Evolutionary conservation across 768 basidiomycete species (phyloP).

Genomic region (Mycena kentingensis): DNA sequence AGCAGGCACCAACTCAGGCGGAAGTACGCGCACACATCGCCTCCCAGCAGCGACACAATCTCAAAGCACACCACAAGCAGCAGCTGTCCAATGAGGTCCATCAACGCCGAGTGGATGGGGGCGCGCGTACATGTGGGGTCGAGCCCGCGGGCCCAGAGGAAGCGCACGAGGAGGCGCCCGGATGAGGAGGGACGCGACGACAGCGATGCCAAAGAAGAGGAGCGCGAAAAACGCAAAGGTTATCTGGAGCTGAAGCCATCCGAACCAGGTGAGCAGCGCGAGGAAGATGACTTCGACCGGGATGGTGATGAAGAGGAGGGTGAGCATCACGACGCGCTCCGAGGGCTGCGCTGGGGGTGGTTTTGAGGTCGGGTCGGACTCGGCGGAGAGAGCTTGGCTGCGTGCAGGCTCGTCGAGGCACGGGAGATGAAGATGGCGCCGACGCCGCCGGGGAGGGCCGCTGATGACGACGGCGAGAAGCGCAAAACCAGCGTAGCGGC

Average conservation of each 20-base stretch:
- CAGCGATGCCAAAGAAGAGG: slow-evolving; percentile 74
- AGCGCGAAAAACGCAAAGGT: slow-evolving; percentile 70
- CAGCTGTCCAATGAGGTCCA: slow-evolving; percentile 83
- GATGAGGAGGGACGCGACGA: slow-evolving; percentile 64
- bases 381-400: slow-evolving; percentile 47
- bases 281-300: slow-evolving; percentile 83
- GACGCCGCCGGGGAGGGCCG: slow-evolving; percentile 84
- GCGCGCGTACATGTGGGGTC: slow-evolving; percentile 93
- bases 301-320: slow-evolving; percentile 74
- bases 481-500: slow-evolving; percentile 84
- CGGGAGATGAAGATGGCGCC: slow-evolving; percentile 92
- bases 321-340: slow-evolving; percentile 58
- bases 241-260: slow-evolving; percentile 77
- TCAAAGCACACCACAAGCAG: slow-evolving; percentile 78
- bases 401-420: slow-evolving; percentile 85
- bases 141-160: slow-evolving; percentile 73
- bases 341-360: slow-evolving; percentile 37
- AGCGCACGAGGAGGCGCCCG: slow-evolving; percentile 67
- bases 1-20: slow-evolving; percentile 1
- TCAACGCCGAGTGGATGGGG: slow-evolving; percentile 87
- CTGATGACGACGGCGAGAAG: slow-evolving; percentile 86
- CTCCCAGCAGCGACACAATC: slow-evolving; percentile 53
- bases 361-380: slow-evolving; percentile 22
- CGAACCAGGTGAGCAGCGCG: slow-evolving; percentile 57
- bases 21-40: slow-evolving; percentile 32